Evolutionary conservation across 331 rosid species (phyloP), one percentile per base, ranked within the genome.

Genomic region (Cydonia oblonga): DNA sequence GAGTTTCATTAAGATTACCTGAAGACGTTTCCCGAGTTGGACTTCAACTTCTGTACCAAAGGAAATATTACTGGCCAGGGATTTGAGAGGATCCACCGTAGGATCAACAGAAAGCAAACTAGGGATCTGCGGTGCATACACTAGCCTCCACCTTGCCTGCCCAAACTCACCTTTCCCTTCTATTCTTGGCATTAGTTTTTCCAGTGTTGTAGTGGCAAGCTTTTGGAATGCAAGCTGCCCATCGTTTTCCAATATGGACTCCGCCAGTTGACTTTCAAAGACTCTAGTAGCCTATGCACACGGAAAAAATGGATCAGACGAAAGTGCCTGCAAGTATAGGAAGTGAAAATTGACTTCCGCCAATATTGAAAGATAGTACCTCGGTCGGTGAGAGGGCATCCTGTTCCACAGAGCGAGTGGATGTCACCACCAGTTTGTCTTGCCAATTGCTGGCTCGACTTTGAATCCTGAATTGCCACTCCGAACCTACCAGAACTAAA

Each of bases 81-180:
- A 87, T 68, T 81, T 79, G 64, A 89, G 90, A 69, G 98, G 96
- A 84, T 93, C 98, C 11, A 64, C 82, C 0, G 81, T 73, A 2
- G 87, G 81, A 82, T 86, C 89, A 57, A 73, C 81, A n/a, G 90
- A 85, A 82, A 87, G 83, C 64, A 80, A 77, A 68, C 84, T 93
- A 46, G 95, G 95, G 82, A 93, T 89, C 81, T 87, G 97, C 42
- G 98, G 98, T 2, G 97, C 89, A 72, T 87, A 84, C 52, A 93
- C 96, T 54, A 91, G 56, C 76, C 89, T 88, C 96, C 96, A 93
- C 82, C 87, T 82, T 57, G 98, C 96, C 82, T 85, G 89, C 52
- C 96, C 96, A 83, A 87, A 86, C 82, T 91, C 96, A 46, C 98
- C 95, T 81, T 85, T 89, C 51, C 96, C 91, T 89, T 93, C 98